Conservation (phyloP, 805 yeast genomes). For the Saccharomycopsis capsularis region DNA sequence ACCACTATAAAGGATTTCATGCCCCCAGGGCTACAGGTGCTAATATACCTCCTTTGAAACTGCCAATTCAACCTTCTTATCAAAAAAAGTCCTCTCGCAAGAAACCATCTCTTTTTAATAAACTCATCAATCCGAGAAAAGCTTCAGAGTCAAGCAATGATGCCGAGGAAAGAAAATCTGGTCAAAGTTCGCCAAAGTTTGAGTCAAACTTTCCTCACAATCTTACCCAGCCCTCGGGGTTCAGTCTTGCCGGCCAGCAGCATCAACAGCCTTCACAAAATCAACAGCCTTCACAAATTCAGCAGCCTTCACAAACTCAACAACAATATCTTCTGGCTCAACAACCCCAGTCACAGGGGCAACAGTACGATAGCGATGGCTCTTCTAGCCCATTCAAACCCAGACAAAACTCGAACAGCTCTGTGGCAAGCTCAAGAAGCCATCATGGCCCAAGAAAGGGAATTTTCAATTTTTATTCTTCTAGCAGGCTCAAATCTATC, state of each 20-base stretch:
- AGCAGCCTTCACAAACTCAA: not conserved
- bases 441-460: constrained; percentile 11
- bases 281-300: not conserved
- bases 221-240: not conserved
- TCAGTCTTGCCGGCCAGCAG: not conserved
- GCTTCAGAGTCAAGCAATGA: not conserved
- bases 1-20: constrained; percentile 17
- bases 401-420: constrained; percentile 17
- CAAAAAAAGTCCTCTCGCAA: constrained; percentile 4
- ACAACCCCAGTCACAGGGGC: constrained; percentile 1
- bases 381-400: constrained; percentile 4
- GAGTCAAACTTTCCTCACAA: no score
- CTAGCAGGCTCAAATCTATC: constrained; percentile 14
- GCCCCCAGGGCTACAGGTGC: constrained; percentile 1
- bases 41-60: constrained; percentile 11
- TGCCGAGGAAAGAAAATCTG: not conserved
- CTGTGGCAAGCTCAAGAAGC: constrained; percentile 6
- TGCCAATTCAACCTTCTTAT: constrained; percentile 14
- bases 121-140: constrained; percentile 6
- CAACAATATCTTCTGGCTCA: not conserved
- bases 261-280: not conserved
- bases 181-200: constrained; percentile 1
- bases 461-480: constrained; percentile 11
- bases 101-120: constrained; percentile 10
- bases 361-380: not conserved